phyloP scores from a whole-genome alignment of 2,329 filamentous ascomycete species.

The Aspergillus eucalypticola region DNA sequence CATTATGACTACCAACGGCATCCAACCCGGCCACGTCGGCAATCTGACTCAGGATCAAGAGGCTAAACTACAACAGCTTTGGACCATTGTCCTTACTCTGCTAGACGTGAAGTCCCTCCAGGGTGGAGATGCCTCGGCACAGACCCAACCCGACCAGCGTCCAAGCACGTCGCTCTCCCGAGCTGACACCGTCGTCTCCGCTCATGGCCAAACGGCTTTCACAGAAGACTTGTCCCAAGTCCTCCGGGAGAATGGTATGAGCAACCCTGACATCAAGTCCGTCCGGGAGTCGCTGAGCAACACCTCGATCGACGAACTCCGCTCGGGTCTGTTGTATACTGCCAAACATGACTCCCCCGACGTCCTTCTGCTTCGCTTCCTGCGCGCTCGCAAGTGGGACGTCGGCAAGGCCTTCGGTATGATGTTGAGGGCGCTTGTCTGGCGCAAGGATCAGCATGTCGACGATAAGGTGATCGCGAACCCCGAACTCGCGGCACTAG shows the following conservation, averaged over 20 bases:
- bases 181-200: slow-evolving; percentile 54
- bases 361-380: slow-evolving; percentile 73
- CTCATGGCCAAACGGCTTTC: slow-evolving; percentile 57
- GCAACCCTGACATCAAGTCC: slow-evolving; percentile 63
- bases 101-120: slow-evolving; percentile 59
- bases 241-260: slow-evolving; percentile 24
- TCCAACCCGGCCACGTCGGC: slow-evolving; percentile 67
- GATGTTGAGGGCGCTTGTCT: slow-evolving; percentile 87
- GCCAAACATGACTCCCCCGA: slow-evolving; percentile 93
- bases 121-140: slow-evolving; percentile 54
- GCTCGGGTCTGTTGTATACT: slow-evolving; percentile 81
- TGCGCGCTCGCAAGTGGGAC: slow-evolving; percentile 88
- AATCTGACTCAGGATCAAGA: slow-evolving; percentile 85
- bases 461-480: slow-evolving; percentile 79
- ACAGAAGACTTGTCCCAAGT: slow-evolving; percentile 23
- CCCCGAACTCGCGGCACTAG: slow-evolving; percentile 68
- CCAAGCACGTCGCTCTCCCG: slow-evolving; percentile 24
- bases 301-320: slow-evolving; percentile 72
- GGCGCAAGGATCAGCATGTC: slow-evolving; percentile 77
- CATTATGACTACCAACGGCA: slow-evolving; percentile 16
- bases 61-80: slow-evolving; percentile 81
- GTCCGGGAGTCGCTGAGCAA: slow-evolving; percentile 77
- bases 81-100: slow-evolving; percentile 68
- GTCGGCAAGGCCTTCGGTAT: slow-evolving; percentile 86
- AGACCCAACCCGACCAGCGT: slow-evolving; percentile 28